phyloP scores from a whole-genome alignment of 768 basidiomycete genomes.

The Leccinum broughii region DNA sequence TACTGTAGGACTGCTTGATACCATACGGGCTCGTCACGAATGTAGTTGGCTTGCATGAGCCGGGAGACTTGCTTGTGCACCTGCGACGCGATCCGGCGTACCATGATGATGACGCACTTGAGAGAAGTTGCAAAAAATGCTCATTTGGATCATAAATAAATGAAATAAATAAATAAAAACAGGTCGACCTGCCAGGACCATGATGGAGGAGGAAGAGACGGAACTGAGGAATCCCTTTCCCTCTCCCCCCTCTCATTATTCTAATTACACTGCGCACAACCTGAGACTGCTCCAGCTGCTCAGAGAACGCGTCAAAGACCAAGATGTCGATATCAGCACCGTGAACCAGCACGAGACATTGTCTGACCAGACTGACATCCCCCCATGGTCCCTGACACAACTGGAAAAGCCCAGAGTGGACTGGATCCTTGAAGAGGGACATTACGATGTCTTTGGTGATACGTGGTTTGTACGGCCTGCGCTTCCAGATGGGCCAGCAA shows the following conservation, averaged over 20 bases:
- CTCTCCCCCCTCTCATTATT: conserved; percentile 83
- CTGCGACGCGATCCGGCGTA: conserved; percentile 78
- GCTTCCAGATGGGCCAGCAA: conserved; percentile 12
- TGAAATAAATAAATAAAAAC: not conserved
- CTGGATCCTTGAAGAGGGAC: conserved; percentile 85
- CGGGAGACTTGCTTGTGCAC: conserved; percentile 88
- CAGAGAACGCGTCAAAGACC: conserved; percentile 49
- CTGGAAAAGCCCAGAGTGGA: conserved; percentile 87
- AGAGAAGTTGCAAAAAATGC: not conserved
- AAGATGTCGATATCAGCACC: conserved; percentile 35
- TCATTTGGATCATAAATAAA: not conserved
- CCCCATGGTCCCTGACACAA: conserved; percentile 72
- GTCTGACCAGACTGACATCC: conserved; percentile 69
- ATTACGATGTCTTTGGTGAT: conserved; percentile 85
- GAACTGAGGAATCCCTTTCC: conserved; percentile 88
- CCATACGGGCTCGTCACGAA: conserved; percentile 76
- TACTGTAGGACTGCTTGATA: conserved; percentile 81
- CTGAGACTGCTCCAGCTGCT: conserved; percentile 66
- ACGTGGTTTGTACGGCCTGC: conserved; percentile 74
- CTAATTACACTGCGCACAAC: conserved; percentile 73
- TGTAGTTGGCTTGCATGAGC: conserved; percentile 64
- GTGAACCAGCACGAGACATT: conserved; percentile 62
- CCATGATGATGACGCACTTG: conserved; percentile 44
- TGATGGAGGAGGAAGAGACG: conserved; percentile 61
- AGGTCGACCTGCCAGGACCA: not conserved